phyloP scores from a whole-genome alignment of 441 rosid species.

The Aquilaria agallochum region DNA sequence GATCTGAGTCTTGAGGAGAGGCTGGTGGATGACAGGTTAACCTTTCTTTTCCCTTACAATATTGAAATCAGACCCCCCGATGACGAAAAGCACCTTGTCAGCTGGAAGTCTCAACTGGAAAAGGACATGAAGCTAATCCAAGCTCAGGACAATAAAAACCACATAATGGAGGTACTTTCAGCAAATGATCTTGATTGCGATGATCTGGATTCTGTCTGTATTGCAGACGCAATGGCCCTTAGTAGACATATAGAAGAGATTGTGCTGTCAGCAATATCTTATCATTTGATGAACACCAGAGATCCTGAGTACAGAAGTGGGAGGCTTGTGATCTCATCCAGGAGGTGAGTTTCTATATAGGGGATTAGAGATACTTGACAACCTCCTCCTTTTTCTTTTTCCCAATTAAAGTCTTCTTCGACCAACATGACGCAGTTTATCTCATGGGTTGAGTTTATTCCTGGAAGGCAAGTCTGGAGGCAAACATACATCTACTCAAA shows the following conservation, averaged over 20 bases:
- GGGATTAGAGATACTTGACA: background rate
- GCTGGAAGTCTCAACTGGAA: conserved; percentile 79
- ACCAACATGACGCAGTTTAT: conserved; percentile 41
- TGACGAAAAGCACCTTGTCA: conserved; percentile 61
- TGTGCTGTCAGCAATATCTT: conserved; percentile 66
- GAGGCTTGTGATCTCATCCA: conserved; percentile 60
- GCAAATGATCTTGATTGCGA: conserved; percentile 79
- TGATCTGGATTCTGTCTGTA: conserved; percentile 63
- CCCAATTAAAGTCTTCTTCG: background rate
- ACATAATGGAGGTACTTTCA: conserved; percentile 77
- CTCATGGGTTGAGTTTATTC: conserved; percentile 74
- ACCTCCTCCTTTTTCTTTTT: too few relatives aligned
- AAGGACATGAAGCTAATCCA: conserved; percentile 75
- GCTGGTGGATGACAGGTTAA: conserved; percentile 57
- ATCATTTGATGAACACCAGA: conserved; percentile 68
- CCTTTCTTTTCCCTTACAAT: conserved; percentile 60
- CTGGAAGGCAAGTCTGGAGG: conserved; percentile 50
- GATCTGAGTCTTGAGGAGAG: conserved; percentile 36
- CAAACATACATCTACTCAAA: conserved; percentile 38
- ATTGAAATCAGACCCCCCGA: conserved; percentile 69
- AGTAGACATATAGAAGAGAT: conserved; percentile 71
- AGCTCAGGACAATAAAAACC: conserved; percentile 73
- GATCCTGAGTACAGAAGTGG: conserved; percentile 65
- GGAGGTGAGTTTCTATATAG: conserved; percentile 38
- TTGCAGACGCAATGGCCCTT: conserved; percentile 59